phyloP scores from a whole-genome alignment of 225 moss, liverwort and hornwort genomes.

The Climacium dendroides region DNA sequence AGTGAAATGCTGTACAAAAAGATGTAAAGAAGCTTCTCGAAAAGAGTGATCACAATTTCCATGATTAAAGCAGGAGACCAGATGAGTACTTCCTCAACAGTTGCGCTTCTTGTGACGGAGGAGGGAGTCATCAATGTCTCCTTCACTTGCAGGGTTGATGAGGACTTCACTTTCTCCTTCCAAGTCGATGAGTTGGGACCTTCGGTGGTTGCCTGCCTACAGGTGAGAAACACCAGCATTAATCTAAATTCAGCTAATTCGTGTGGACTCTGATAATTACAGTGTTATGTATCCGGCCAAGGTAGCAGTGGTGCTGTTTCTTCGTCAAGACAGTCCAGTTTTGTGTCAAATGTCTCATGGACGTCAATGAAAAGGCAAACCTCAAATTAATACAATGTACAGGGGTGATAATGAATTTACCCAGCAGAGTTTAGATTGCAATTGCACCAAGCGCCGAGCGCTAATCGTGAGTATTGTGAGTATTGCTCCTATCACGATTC shows the following conservation, averaged over 20 bases:
- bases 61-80: conserved; percentile 4
- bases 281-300: not conserved
- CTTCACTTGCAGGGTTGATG: conserved; percentile 10
- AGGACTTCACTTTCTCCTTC: not conserved
- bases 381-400: not conserved
- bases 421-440: not conserved
- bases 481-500: not conserved
- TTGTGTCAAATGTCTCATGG: not conserved
- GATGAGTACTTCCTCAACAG: conserved; percentile 19
- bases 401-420: not conserved
- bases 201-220: conserved; percentile 24
- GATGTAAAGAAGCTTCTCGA: conserved; percentile 1
- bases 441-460: not conserved
- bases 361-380: not conserved
- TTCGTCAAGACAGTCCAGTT: not conserved
- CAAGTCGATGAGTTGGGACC: not conserved
- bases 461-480: not conserved
- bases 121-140: conserved; percentile 1
- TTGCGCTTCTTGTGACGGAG: conserved; percentile 17
- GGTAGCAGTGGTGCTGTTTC: not conserved
- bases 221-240: conserved; percentile 12
- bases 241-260: not conserved
- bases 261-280: not conserved
- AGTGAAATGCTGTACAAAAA: conserved; percentile 16
- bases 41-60: conserved; percentile 6